Base-by-base conservation (phyloP, 108 stramenopile genomes). In the Fragilariopsis cylindrus region DNA sequence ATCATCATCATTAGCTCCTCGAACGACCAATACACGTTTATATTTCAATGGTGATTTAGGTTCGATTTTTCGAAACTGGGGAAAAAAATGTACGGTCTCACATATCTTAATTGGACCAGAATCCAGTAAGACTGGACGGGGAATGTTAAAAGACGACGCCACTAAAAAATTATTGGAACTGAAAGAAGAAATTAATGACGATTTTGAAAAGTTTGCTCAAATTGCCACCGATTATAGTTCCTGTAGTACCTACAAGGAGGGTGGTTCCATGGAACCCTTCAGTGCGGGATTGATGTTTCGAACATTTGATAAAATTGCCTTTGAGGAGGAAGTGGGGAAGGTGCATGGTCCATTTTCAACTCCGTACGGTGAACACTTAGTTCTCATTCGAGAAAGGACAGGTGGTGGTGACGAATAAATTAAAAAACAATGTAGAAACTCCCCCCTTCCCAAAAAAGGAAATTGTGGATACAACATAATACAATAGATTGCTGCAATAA, bases 361-460 rank as follows among this genome's bases (percentile, higher is more conserved):
- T 18, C 68, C 82, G 18, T 92, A 89, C 76, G 91, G 91, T 12
- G 87, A 87, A 44, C 91, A 92, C 83, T 70, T 92, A 50, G 81
- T 92, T 21, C 80, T 89, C 13, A 81, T 94, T 21, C 84, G 84
- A 52, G 87, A 91, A 48, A 60, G 90, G 1, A 80, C 82, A 19
- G 62, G 62, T 15, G 62, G 62, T 45, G 62, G 45, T 45, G 62
- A 63, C 43, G 62, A 63, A 11, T 52, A 52, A 13, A 3, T 52
- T 52, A 12, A 9, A 52, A 13, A 1, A 13, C 30, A 30, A 2
- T 2, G 30, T 30, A 30, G 30, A 52, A 52, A 2, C 12, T 12
- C 50, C 9, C 13, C 49, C 50, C 2, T 3, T 2, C 0, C 50
- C 2, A 52, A 52, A 52, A 13, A 52, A 52, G 50, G 12, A 52